Evolutionary conservation across 495 filamentous ascomycete genomes (phyloP), one percentile per base, ranked within the genome.

Genomic region (Daldinia caldariorum): DNA sequence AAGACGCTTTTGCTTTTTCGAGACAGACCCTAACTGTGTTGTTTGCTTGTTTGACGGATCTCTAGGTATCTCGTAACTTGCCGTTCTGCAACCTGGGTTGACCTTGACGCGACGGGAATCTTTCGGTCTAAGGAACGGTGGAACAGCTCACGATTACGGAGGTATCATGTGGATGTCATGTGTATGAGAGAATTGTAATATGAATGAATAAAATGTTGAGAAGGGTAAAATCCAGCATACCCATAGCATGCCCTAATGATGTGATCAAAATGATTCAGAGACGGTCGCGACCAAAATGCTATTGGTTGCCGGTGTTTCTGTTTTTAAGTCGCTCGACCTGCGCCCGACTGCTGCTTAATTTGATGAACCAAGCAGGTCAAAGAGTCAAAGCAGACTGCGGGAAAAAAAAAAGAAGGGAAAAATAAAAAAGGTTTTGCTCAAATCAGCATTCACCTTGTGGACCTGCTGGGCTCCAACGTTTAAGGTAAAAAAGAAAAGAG

Each of bases 241-340:
- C 38, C 60, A 67, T 50, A 67, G 50, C 59, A 63, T 62, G 56
- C 14, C 60, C 69, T 61, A 55, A 72, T 72, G 64, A 72, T 72
- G 69, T 64, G 69, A 67, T 72, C 37, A 57, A 61, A 50, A 72
- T 64, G 69, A 72, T 72, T 67, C 64, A 67, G 60, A 67, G 58
- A 67, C 64, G 69, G 64, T 64, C 60, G 69, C 69, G 41, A 49
- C 64, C 60, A 61, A 53, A 54, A 60, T 20, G 45, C 55, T 20
- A 67, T 67, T 72, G 63, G 69, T 45, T 55, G 59, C 38, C 56
- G 22, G 63, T 26, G 58, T 14, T 1, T 60, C 8, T 63, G 29
- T 41, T 53, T 51, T 47, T 43, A 61, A 51, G 59, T 56, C 55
- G 64, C 55, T 72, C 39, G 49, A 67, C 56, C 38, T 61, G 51